phyloP scores from a whole-genome alignment of 1,284 basidiomycete genomes.

The Exobasidium cylindrosporum region DNA sequence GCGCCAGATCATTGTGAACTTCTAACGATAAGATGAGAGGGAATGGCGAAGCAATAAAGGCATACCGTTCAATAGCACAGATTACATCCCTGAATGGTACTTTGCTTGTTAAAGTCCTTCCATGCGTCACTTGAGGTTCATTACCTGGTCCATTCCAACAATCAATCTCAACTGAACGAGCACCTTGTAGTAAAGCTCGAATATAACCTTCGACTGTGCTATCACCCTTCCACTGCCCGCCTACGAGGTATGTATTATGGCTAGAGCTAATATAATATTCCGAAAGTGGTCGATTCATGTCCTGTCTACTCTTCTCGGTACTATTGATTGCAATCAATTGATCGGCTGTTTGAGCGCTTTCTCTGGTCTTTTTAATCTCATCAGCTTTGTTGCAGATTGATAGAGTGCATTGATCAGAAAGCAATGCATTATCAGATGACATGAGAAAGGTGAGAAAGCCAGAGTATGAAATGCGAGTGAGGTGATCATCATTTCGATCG shows the following conservation, averaged over 20 bases:
- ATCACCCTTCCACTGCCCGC: conserved; percentile 86
- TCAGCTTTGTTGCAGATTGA: conserved; percentile 9
- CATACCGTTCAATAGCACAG: conserved; percentile 83
- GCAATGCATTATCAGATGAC: conserved; percentile 43
- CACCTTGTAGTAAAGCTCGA: conserved; percentile 81
- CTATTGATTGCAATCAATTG: not conserved
- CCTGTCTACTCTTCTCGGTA: conserved; percentile 55
- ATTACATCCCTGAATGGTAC: conserved; percentile 81
- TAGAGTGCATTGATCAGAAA: conserved; percentile 30
- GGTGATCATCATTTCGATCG: conserved; percentile 15
- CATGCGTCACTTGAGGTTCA: conserved; percentile 67
- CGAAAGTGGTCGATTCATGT: conserved; percentile 75
- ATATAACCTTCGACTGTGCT: conserved; percentile 96
- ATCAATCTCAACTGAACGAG: conserved; percentile 81
- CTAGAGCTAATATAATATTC: conserved; percentile 92
- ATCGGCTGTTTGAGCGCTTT: conserved; percentile 13
- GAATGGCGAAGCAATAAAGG: conserved; percentile 87
- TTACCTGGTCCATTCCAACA: conserved; percentile 79
- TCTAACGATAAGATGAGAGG: conserved; percentile 93
- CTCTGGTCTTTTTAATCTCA: not conserved
- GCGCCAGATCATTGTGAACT: conserved; percentile 76
- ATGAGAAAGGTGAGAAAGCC: conserved; percentile 46
- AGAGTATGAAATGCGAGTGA: conserved; percentile 27
- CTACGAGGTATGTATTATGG: conserved; percentile 96
- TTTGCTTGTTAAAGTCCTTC: conserved; percentile 84